These are phyloP conservation scores for Neophaeococcomyces mojaviensis DNA, from an alignment of 2,329 filamentous ascomycete genomes.

Conservation along the genomic window DNA sequence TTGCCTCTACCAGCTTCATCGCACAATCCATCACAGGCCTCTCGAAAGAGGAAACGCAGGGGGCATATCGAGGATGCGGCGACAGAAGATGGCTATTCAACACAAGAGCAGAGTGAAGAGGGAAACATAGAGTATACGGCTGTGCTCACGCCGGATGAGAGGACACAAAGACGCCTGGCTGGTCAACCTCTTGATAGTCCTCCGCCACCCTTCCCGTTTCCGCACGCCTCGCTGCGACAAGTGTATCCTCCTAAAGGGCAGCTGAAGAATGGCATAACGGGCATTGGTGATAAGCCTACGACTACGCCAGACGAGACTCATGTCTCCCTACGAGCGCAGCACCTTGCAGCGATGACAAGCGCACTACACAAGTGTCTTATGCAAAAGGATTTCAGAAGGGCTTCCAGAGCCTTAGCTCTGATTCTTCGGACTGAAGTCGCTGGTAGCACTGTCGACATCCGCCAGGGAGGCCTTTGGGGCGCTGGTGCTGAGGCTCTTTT, in stretches of 20 bases:
- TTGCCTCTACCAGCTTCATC: constrained; percentile 4
- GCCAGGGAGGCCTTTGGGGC: constrained; percentile 66
- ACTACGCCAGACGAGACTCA: constrained; percentile 28
- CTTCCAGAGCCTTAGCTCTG: constrained; percentile 67
- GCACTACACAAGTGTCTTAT: constrained; percentile 67
- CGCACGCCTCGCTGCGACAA: constrained; percentile 31
- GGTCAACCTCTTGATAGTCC: constrained; percentile 32
- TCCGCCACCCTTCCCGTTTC: constrained; percentile 35
- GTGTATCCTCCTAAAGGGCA: constrained; percentile 25
- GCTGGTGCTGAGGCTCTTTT: constrained; percentile 79
- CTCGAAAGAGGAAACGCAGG: constrained; percentile 2
- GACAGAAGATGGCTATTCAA: not conserved
- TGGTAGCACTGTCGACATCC: constrained; percentile 58
- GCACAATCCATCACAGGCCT: not conserved
- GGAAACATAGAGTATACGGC: constrained; percentile 16
- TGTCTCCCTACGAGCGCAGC: constrained; percentile 38
- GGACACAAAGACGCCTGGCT: constrained; percentile 37
- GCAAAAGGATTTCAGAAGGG: constrained; percentile 61
- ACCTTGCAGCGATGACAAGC: constrained; percentile 60
- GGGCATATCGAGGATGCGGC: not conserved
- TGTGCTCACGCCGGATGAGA: constrained; percentile 33
- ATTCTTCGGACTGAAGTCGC: constrained; percentile 56
- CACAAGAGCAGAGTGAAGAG: not conserved
- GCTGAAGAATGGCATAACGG: constrained; percentile 15
- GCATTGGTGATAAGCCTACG: constrained; percentile 18